Conservation (phyloP, 2,329 filamentous ascomycete genomes). For the Aulographum hederae region DNA sequence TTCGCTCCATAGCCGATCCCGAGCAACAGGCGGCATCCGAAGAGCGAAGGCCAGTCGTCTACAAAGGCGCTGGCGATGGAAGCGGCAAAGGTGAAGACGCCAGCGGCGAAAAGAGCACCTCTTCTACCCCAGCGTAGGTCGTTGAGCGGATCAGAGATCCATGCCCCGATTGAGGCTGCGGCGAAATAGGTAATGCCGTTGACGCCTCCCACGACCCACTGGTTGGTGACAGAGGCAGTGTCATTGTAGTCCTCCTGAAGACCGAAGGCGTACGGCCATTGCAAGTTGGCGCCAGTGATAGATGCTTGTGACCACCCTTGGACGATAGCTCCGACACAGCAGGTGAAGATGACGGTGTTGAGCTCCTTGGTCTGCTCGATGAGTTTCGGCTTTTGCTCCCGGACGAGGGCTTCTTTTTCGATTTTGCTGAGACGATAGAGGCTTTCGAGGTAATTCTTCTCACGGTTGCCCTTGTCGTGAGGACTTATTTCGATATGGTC, state of each 20-base stretch:
- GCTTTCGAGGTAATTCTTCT: no score
- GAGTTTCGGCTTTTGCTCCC: not conserved
- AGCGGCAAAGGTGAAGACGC: slow-evolving; percentile 12
- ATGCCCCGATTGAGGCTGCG: slow-evolving; percentile 12
- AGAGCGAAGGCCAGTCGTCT: not conserved
- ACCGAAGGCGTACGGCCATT: slow-evolving; percentile 4
- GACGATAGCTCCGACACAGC: slow-evolving; percentile 7
- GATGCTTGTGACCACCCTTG: slow-evolving; percentile 8
- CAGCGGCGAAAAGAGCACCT: slow-evolving; percentile 13
- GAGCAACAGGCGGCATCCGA: not conserved
- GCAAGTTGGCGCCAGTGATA: slow-evolving; percentile 6
- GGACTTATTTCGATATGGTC: no score
- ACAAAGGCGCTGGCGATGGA: slow-evolving; percentile 13
- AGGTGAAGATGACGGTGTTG: slow-evolving; percentile 6
- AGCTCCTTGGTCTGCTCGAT: slow-evolving; percentile 5
- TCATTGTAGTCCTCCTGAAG: no score
- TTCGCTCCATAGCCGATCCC: slow-evolving; percentile 1
- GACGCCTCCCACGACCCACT: slow-evolving; percentile 11
- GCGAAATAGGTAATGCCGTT: slow-evolving; percentile 16
- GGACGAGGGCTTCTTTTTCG: not conserved
- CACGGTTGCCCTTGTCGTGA: no score
- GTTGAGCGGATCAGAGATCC: slow-evolving; percentile 14
- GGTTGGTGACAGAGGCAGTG: no score
- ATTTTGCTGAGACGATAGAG: not conserved
- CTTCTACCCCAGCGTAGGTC: slow-evolving; percentile 14